Evolutionary conservation across 129 eudicot species (phyloP).

Genomic region (Pseudognaphalium luteoalbum): DNA sequence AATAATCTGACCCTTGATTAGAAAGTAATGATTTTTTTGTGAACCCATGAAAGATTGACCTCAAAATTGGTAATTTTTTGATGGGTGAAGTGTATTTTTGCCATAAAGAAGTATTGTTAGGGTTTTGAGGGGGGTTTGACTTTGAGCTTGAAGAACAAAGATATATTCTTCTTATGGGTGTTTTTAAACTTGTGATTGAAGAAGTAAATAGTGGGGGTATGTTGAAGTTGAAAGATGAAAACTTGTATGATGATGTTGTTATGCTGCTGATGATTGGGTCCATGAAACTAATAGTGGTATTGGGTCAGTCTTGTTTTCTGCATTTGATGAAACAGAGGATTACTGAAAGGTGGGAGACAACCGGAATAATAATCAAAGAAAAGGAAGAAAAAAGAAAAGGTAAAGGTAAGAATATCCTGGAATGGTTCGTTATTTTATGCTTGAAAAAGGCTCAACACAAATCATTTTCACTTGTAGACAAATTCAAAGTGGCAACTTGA

Average conservation of each 20-base stretch:
- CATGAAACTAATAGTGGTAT: constrained; percentile 31
- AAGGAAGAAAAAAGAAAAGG: not conserved
- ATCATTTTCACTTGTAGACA: not conserved
- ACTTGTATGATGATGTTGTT: constrained; percentile 17
- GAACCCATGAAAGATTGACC: constrained; percentile 40
- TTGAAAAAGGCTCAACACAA: not conserved
- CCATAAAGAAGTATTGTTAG: constrained; percentile 41
- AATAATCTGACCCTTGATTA: not conserved
- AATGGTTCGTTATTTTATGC: constrained; percentile 32
- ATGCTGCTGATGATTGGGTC: constrained; percentile 36
- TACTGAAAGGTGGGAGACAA: not conserved
- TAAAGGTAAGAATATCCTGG: constrained; percentile 28
- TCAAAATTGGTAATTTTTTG: constrained; percentile 39
- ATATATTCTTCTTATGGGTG: constrained; percentile 22
- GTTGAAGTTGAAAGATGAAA: not conserved
- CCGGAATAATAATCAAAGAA: not conserved
- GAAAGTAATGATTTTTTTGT: not conserved
- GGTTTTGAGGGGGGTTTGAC: constrained; percentile 32
- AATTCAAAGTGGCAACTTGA: not conserved
- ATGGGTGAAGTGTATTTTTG: constrained; percentile 27
- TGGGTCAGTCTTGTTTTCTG: constrained; percentile 13
- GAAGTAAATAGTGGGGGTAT: constrained; percentile 1
- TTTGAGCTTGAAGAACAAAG: constrained; percentile 19
- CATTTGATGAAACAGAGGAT: constrained; percentile 42
- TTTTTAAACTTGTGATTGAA: constrained; percentile 28